Conservation (phyloP, 1,284 basidiomycete species). For the Sporisorium iseilematis-ciliati region DNA sequence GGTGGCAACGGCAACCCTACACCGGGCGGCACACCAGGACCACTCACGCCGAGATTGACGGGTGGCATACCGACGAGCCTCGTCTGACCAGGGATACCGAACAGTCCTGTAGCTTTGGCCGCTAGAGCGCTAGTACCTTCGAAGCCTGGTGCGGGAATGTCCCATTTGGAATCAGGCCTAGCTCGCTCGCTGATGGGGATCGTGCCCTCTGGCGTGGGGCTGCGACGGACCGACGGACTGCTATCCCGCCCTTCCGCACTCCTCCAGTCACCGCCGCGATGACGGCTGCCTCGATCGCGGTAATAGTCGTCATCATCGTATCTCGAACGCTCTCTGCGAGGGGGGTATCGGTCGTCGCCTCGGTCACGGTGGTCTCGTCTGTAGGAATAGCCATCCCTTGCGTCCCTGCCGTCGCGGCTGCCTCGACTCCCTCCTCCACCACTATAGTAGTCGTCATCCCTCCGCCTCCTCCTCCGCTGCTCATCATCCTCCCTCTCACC, state of each 20-base stretch:
- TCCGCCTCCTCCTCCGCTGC: constrained; percentile 37
- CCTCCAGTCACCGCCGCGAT: constrained; percentile 70
- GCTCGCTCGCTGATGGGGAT: constrained; percentile 85
- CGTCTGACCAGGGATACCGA: constrained; percentile 91
- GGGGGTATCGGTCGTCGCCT: constrained; percentile 36
- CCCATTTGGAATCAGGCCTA: constrained; percentile 91
- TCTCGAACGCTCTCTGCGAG: constrained; percentile 34
- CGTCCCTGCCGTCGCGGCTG: constrained; percentile 25
- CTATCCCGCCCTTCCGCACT: constrained; percentile 45
- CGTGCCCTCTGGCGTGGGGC: constrained; percentile 89
- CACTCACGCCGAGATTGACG: constrained; percentile 44
- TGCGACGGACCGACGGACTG: constrained; percentile 81
- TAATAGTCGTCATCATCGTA: constrained; percentile 50
- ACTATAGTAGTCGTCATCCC: constrained; percentile 53
- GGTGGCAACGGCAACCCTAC: constrained; percentile 75
- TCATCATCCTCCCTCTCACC: constrained; percentile 64
- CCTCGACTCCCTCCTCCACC: constrained; percentile 18
- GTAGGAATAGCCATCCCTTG: constrained; percentile 22
- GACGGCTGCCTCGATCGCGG: constrained; percentile 71
- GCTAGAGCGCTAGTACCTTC: constrained; percentile 94
- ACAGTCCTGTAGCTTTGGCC: constrained; percentile 96
- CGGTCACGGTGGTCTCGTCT: constrained; percentile 29
- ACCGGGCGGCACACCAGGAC: constrained; percentile 45
- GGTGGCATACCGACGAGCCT: constrained; percentile 76
- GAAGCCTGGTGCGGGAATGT: constrained; percentile 93